Evolutionary conservation across 1,139 yeast species (phyloP), one percentile per base, ranked within the genome.

Genomic region (Lipomyces yarrowii): DNA sequence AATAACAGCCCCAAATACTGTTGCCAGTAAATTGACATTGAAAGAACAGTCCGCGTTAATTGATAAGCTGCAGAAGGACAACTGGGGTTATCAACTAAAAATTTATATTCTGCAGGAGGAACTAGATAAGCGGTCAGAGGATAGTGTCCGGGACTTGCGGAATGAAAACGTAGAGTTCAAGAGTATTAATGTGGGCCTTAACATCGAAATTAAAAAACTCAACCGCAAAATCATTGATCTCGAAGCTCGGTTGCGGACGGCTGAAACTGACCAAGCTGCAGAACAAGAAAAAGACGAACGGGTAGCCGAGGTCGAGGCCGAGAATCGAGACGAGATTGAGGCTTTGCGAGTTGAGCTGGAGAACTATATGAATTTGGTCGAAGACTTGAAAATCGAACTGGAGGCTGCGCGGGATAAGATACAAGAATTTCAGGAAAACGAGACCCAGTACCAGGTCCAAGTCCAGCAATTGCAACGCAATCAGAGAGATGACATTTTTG

Each of bases 61-160:
- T 42, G 72, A 70, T 48, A 70, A 70, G 58, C 64, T 70, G 6
- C 72, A 70, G 60, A 70, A 70, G 53, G 73, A 70, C 35, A 70
- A 68, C 35, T 70, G 69, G 63, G 73, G 72, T 15, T 57, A 65
- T 13, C 69, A 70, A 64, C 62, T 70, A 18, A 70, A 70, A 54
- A 65, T 70, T 8, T 70, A 62, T 39, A 62, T 70, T 54, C 61
- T 70, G 57, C 63, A 69, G 33, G 69, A 67, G 30, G 70, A 69
- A 42, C 66, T 70, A n/a, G 70, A 63, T 37, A 66, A 68, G 55
- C 63, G 69, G 13, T 67, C 71, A 1, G 72, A 70, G 56, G 71
- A 69, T 26, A 67, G 65, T 48, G 61, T 67, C 52, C 62, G 65
- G 33, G 70, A 69, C n/a, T 21, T 69, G 21, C 57, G 65, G 60